Evolutionary conservation across 176 grass and related monocot genomes (phyloP), one percentile per base, ranked within the genome.

Genomic region (Hsuehochloa calcarea): DNA sequence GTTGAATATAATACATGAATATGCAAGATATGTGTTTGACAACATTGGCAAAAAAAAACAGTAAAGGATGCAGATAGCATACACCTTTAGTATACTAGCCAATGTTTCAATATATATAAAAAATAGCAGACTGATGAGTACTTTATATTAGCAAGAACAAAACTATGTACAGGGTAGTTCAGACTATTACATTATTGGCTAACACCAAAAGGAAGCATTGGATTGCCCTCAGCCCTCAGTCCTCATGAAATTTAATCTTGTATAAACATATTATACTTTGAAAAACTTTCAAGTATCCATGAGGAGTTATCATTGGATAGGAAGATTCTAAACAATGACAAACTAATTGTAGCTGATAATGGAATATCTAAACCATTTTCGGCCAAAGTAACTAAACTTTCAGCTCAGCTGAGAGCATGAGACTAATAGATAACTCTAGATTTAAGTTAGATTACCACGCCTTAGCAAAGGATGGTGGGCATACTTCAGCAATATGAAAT

Each of bases 241-340:
- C n/a, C n/a, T 23, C 4, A 49, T 83, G 79, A 62, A 87, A 74
- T 63, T 1, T 12, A 54, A 75, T 68, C 49, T 16, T 26, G 44
- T 65, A 44, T 39, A 78, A 64, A 54, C 16, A 81, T 74, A 56
- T 59, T 73, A 44, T 85, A 34, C 9, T 34, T 17, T 9, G 37
- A 77, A 77, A 68, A 68, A 50, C 0, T 84, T 65, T 67, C 69
- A 39, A 77, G 47, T 67, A 72, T 1, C 22, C 26, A 83, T 86
- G 54, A 71, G 40, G 20, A 82, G 26, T 60, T 73, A 79, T 60
- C 49, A 74, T 6, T 59, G 73, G 39, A 87, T 65, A 87, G 26
- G 5, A 45, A 81, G 50, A 76, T 82, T 77, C 47, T 78, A 71
- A 64, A 60, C 45, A 82, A 68, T 75, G 65, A 82, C 3, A 68